These are phyloP conservation scores for Leishmania turanica DNA, from an alignment of 208 protist genomes.

Conservation along the genomic window DNA sequence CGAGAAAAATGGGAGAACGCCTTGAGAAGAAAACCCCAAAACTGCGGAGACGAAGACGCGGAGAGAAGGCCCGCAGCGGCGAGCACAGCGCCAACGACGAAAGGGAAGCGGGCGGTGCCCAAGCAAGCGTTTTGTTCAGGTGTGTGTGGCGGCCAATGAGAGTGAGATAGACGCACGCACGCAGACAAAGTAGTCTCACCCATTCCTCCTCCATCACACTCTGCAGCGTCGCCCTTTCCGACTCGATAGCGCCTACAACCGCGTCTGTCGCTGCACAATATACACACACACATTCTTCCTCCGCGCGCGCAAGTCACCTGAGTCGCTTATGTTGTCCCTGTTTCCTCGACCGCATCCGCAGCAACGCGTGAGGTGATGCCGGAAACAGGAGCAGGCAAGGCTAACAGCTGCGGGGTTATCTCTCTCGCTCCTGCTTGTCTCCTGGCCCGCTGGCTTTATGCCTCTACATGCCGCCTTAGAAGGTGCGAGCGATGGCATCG, in stretches of 20 bases:
- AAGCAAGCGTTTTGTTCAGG: background rate
- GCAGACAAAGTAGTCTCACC: background rate
- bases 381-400: background rate
- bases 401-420: background rate
- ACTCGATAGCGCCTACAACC: background rate
- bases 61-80: background rate
- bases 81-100: background rate
- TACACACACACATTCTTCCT: background rate
- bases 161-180: background rate
- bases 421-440: background rate
- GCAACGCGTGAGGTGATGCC: background rate
- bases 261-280: background rate
- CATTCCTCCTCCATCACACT: background rate
- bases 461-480: slow-evolving; percentile 35
- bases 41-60: background rate
- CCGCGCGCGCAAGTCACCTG: background rate
- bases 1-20: slow-evolving; percentile 6
- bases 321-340: background rate
- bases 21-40: background rate
- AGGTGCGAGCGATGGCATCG: slow-evolving; percentile 82
- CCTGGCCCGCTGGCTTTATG: background rate
- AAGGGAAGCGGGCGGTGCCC: background rate
- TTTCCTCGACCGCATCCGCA: background rate
- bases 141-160: background rate
- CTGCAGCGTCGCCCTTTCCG: background rate